phyloP scores from a whole-genome alignment of 306 rosid genomes.

The Inga laurina region DNA sequence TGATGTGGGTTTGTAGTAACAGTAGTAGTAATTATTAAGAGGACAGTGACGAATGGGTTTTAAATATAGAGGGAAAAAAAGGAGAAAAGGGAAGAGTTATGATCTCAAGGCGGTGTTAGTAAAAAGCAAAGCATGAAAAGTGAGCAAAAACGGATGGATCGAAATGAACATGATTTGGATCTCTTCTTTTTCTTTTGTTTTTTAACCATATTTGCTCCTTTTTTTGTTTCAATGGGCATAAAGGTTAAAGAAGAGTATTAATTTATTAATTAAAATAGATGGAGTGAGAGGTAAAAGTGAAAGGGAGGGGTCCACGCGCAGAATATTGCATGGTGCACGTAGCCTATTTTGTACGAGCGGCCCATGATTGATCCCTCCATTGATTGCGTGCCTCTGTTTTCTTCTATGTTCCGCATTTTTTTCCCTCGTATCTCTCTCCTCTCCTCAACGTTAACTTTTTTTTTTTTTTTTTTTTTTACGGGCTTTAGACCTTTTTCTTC shows the following conservation, averaged over 20 bases:
- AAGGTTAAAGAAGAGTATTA: no score
- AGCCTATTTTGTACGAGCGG: neutral
- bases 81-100: neutral
- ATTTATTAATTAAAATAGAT: neutral
- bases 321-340: constrained; percentile 14
- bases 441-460: no score
- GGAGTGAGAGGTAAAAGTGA: neutral
- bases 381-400: neutral
- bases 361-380: neutral
- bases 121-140: neutral
- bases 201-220: neutral
- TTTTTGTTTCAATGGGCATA: neutral
- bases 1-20: neutral
- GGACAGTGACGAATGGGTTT: neutral
- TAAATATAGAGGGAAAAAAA: neutral
- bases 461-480: no score
- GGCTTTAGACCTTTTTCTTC: no score
- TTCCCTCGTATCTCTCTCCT: neutral
- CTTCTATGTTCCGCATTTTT: neutral
- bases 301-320: constrained; percentile 12
- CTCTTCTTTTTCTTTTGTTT: neutral
- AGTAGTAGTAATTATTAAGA: no score
- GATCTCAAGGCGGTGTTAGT: neutral
- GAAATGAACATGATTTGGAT: neutral
- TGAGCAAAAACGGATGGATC: neutral